Percentiles rank a stretch among this genome's conserved stretches.
These are phyloP conservation scores for Pichia cabralensis DNA, from an alignment of 805 yeast species.

Conservation along the genomic window DNA sequence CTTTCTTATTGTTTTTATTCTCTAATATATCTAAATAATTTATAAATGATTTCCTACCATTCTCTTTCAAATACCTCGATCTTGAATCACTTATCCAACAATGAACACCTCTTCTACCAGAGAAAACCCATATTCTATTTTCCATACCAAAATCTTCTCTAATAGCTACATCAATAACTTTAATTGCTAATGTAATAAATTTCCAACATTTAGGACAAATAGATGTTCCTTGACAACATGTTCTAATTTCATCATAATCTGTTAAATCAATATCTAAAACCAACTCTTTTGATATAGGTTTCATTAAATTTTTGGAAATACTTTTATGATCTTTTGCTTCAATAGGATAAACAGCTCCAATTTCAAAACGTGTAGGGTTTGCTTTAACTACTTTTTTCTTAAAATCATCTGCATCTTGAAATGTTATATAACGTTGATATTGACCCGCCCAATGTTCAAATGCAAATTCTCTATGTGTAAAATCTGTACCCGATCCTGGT, in stretches of 20 bases:
- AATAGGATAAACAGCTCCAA: slow-evolving; percentile 84
- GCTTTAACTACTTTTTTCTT: slow-evolving; percentile 63
- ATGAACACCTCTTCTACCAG: slow-evolving; percentile 98
- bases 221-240: slow-evolving; percentile 80
- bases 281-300: slow-evolving; percentile 75
- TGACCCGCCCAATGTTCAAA: slow-evolving; percentile 82
- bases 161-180: slow-evolving; percentile 60
- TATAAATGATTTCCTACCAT: slow-evolving; percentile 65
- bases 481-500: slow-evolving; percentile 63
- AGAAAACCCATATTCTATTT: slow-evolving; percentile 86
- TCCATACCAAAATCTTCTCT: slow-evolving; percentile 84
- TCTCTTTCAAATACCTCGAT: slow-evolving; percentile 68
- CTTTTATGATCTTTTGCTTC: slow-evolving; percentile 82
- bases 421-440: slow-evolving; percentile 84
- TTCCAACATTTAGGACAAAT: slow-evolving; percentile 92
- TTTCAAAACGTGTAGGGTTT: slow-evolving; percentile 85
- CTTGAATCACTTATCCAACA: slow-evolving; percentile 92
- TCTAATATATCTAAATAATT: slow-evolving; percentile 74
- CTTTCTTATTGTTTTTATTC: slow-evolving; percentile 35
- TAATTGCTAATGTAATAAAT: slow-evolving; percentile 76
- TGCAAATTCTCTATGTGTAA: slow-evolving; percentile 87
- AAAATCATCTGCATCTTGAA: slow-evolving; percentile 55
- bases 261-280: slow-evolving; percentile 97
- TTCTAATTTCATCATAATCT: slow-evolving; percentile 88
- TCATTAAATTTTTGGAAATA: slow-evolving; percentile 65